Evolutionary conservation across 1,284 basidiomycete genomes (phyloP), one percentile per base, ranked within the genome.

Genomic region (Cryptococcus sp.): DNA sequence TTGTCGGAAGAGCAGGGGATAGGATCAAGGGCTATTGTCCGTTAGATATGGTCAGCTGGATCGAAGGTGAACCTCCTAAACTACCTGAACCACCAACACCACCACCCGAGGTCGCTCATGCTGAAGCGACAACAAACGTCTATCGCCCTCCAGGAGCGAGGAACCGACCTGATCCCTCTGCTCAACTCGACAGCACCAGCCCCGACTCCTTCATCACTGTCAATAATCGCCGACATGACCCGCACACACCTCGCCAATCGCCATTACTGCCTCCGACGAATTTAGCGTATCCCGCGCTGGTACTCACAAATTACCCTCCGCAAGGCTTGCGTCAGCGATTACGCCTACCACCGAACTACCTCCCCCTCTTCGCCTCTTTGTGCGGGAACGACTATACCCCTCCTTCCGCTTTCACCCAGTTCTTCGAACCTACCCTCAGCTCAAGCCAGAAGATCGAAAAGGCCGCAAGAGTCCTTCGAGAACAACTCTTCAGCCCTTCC

Each of bases 361-460:
- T 95, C 19, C 91, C 93, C 1, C 82, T 95, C 11, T 81, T 95
- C n/a, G 90, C 88, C 11, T 87, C 90, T 2, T 80, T 95, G 1
- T 84, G 91, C 10, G 93, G 93, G 31, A 94, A 93, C 73, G 93
- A 95, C 75, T 91, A 87, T 70, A 83, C 87, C 0, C 78, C 84
- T 74, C 70, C 82, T 74, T 64, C 81, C 17, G 70, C 78, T 25
- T 78, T 60, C 8, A 57, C 68, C 5, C 59, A 64, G 1, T 69
- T 75, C 59, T 74, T 75, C 50, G 64, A 71, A 19, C 57, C 55
- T 10, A 62, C 64, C 25, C 47, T 68, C 2, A 63, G 55, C 17
- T 48, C 62, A 1, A 59, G 61, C 1, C 70, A 76, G 19, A 66
- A 69, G 35, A 73, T 80, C 27, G 78, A 80, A 50, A 69, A 72